These are phyloP conservation scores for Cutaneotrichosporon mucoides DNA, from an alignment of 1,284 basidiomycete species.

Conservation along the genomic window DNA sequence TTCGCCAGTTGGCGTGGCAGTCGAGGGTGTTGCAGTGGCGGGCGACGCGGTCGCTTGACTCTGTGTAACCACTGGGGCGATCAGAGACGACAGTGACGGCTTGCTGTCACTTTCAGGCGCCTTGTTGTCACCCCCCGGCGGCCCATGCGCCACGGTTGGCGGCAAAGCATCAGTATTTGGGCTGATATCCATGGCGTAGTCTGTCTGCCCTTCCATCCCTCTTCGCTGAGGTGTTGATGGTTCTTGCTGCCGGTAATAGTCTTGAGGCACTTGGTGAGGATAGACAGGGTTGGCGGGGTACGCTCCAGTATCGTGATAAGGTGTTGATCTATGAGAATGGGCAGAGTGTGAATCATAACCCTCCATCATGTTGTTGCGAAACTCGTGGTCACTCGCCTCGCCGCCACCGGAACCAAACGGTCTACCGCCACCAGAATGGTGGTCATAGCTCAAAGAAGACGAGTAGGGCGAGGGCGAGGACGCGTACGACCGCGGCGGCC, in stretches of 20 bases:
- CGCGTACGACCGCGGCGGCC: background rate
- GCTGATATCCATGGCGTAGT: background rate
- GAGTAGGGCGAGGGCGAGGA: background rate
- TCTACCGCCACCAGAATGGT: background rate
- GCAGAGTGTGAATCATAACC: background rate
- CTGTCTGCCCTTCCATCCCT: background rate
- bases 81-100: background rate
- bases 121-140: background rate
- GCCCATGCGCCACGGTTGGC: background rate
- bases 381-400: background rate
- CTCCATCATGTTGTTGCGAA: background rate
- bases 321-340: background rate
- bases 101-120: background rate
- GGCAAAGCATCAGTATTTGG: background rate
- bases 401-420: background rate
- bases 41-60: background rate
- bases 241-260: background rate
- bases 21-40: background rate
- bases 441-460: background rate
- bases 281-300: background rate
- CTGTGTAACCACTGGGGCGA: no score
- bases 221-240: background rate
- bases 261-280: background rate
- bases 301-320: no score
- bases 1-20: background rate